These are phyloP conservation scores for Dactylellina drechsleri DNA, from an alignment of 2,329 filamentous ascomycete genomes.

Conservation along the genomic window DNA sequence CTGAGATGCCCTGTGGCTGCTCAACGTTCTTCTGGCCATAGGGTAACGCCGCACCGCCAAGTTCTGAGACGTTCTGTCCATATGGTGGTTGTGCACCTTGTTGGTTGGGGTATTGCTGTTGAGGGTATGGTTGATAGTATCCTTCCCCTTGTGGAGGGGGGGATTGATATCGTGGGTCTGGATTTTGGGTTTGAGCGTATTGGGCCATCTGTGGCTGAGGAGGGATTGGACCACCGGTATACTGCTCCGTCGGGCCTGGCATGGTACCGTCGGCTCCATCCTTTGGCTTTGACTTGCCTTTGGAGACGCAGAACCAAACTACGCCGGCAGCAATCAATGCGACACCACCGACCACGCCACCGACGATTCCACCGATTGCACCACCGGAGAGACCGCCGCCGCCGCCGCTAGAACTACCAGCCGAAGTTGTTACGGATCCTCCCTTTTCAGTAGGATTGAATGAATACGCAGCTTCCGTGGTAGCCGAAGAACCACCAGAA, in stretches of 20 bases:
- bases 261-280: neutral
- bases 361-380: slow-evolving; percentile 50
- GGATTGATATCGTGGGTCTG: slow-evolving; percentile 30
- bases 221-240: slow-evolving; percentile 49
- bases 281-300: slow-evolving; percentile 20
- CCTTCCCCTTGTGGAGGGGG: slow-evolving; percentile 32
- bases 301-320: slow-evolving; percentile 49
- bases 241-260: slow-evolving; percentile 41
- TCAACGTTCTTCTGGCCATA: slow-evolving; percentile 50
- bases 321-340: slow-evolving; percentile 38
- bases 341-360: slow-evolving; percentile 46
- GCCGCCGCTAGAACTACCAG: slow-evolving; percentile 1
- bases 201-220: slow-evolving; percentile 51
- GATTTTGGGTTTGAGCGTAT: slow-evolving; percentile 10
- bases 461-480: slow-evolving; percentile 24
- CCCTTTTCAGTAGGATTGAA: slow-evolving; percentile 46
- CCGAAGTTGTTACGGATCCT: slow-evolving; percentile 15
- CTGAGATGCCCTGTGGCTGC: slow-evolving; percentile 43
- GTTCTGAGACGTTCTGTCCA: slow-evolving; percentile 48
- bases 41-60: slow-evolving; percentile 44
- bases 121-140: slow-evolving; percentile 41
- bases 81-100: slow-evolving; percentile 25
- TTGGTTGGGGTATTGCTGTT: slow-evolving; percentile 20
- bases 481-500: neutral
- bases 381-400: slow-evolving; percentile 36